These are phyloP conservation scores for Corchorus capsularis DNA, from an alignment of 345 rosid genomes.

Conservation along the genomic window DNA sequence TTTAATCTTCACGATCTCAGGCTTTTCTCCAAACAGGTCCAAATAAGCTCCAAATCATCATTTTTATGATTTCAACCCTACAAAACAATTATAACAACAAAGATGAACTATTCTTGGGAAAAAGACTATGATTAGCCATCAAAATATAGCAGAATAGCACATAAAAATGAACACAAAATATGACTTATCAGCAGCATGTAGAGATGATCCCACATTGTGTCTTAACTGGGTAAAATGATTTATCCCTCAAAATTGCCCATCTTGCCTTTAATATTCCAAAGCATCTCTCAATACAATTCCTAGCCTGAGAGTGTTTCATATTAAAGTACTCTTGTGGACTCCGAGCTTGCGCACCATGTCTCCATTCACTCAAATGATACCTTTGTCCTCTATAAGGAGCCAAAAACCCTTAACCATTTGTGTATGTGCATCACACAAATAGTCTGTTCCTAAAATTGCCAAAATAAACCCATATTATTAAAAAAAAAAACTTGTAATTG, in stretches of 20 bases:
- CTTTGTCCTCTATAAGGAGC: not conserved
- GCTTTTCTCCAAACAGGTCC: too few species aligned
- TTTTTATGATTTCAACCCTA: too few species aligned
- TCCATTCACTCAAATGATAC: conserved; percentile 11
- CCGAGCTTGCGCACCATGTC: not conserved
- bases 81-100: too few species aligned
- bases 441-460: not conserved
- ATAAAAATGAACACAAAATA: too few species aligned
- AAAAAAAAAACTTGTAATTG: too few species aligned
- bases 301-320: conserved; percentile 4
- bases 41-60: too few species aligned
- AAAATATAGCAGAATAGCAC: too few species aligned
- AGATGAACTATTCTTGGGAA: too few species aligned
- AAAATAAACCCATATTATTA: too few species aligned
- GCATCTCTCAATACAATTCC: not conserved
- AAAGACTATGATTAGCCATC: too few species aligned
- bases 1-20: too few species aligned
- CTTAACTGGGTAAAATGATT: not conserved
- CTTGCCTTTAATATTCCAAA: not conserved
- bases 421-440: conserved; percentile 15
- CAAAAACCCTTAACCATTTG: conserved; percentile 6
- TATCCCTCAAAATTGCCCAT: not conserved
- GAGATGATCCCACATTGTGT: not conserved
- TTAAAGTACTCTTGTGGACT: conserved; percentile 1
- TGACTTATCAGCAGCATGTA: not conserved